Evolutionary conservation across 2,329 filamentous ascomycete species (phyloP).

Genomic region (Allantophomopsis cytisporea): DNA sequence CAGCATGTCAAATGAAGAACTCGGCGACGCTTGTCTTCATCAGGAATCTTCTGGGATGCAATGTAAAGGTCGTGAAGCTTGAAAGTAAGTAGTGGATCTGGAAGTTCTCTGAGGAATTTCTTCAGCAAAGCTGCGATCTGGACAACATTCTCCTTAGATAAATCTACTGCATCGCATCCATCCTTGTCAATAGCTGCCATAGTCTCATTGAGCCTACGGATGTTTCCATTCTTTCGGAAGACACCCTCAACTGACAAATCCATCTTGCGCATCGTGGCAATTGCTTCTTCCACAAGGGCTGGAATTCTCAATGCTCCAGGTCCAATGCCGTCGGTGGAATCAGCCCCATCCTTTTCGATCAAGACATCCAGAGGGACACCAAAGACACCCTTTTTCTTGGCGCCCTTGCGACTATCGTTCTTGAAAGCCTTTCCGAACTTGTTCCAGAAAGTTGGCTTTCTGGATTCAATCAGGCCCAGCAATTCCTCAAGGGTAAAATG

Average conservation of each 20-base stretch:
- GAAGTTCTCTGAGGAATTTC: conserved; percentile 87
- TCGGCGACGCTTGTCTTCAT: conserved; percentile 69
- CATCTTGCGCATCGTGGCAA: conserved; percentile 95
- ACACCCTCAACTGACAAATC: conserved; percentile 97
- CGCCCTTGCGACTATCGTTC: conserved; percentile 61
- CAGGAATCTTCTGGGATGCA: conserved; percentile 73
- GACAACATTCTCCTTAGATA: conserved; percentile 80
- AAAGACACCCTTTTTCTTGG: conserved; percentile 90
- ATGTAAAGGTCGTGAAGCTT: conserved; percentile 90
- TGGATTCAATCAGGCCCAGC: conserved; percentile 81
- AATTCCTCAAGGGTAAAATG: conserved; percentile 93
- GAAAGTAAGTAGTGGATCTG: conserved; percentile 86
- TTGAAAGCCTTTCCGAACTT: conserved; percentile 96
- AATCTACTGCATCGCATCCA: conserved; percentile 72
- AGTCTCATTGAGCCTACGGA: conserved; percentile 80
- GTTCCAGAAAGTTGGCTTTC: conserved; percentile 93
- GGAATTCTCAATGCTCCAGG: conserved; percentile 84
- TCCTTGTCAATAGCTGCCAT: conserved; percentile 77
- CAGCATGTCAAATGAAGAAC: conserved; percentile 87
- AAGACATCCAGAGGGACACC: conserved; percentile 79
- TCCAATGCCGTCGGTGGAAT: conserved; percentile 94
- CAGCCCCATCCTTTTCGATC: conserved; percentile 84
- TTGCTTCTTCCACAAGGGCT: conserved; percentile 86
- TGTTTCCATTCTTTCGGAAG: conserved; percentile 98
- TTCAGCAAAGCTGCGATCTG: conserved; percentile 90